These are phyloP conservation scores for Candida fluviatilis DNA, from an alignment of 805 yeast species.

Conservation along the genomic window DNA sequence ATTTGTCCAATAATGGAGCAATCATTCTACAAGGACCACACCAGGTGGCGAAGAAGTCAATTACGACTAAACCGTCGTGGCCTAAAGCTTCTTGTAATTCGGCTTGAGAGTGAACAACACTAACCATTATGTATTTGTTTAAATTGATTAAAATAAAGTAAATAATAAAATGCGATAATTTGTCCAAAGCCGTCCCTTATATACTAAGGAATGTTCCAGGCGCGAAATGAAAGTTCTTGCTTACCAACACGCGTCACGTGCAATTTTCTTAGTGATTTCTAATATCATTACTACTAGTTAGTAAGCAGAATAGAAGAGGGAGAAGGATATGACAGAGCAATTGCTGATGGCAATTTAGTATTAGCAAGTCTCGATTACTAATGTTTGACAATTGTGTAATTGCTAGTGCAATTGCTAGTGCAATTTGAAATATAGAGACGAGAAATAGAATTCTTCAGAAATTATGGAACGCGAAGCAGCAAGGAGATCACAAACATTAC, in stretches of 20 bases:
- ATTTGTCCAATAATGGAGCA: constrained; percentile 87
- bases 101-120: constrained; percentile 23
- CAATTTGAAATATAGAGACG: too few relatives aligned
- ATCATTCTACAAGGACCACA: constrained; percentile 99
- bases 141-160: not conserved
- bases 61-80: constrained; percentile 73
- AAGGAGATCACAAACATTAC: too few relatives aligned
- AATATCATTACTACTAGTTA: too few relatives aligned
- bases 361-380: not conserved
- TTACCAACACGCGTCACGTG: not conserved
- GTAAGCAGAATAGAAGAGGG: too few relatives aligned
- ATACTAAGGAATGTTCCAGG: not conserved
- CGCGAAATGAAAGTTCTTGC: not conserved
- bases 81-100: constrained; percentile 68
- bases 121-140: constrained; percentile 34
- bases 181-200: too few relatives aligned
- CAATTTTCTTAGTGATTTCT: too few relatives aligned
- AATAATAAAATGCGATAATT: too few relatives aligned
- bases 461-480: too few relatives aligned
- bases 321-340: too few relatives aligned
- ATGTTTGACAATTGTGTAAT: too few relatives aligned
- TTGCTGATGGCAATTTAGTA: not conserved
- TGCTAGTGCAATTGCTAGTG: too few relatives aligned
- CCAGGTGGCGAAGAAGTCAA: constrained; percentile 97
- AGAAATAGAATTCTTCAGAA: too few relatives aligned